Evolutionary conservation across 2,329 filamentous ascomycete genomes (phyloP).

Genomic region (Fusarium chlamydosporum): DNA sequence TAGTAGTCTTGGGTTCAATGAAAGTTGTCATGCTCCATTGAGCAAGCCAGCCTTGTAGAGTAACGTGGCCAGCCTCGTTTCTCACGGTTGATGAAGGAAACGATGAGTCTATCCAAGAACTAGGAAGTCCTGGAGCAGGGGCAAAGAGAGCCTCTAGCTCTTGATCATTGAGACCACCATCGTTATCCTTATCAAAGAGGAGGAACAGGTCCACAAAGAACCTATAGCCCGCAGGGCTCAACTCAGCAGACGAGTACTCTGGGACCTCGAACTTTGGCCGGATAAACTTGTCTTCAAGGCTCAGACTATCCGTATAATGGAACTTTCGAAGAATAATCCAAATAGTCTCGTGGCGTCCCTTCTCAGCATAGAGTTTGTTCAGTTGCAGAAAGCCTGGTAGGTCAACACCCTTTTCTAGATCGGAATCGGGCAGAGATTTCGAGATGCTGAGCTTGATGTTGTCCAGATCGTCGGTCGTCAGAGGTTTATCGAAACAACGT

Average conservation of each 20-base stretch:
- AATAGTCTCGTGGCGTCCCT: constrained; percentile 96
- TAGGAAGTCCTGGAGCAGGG: constrained; percentile 89
- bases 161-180: constrained; percentile 88
- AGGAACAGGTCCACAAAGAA: constrained; percentile 98
- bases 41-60: constrained; percentile 95
- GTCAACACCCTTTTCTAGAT: constrained; percentile 80
- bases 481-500: constrained; percentile 90
- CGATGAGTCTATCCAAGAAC: constrained; percentile 87
- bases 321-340: constrained; percentile 97
- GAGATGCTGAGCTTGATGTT: constrained; percentile 92
- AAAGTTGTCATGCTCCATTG: constrained; percentile 99
- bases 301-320: constrained; percentile 95
- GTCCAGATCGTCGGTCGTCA: constrained; percentile 84
- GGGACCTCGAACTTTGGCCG: constrained; percentile 96
- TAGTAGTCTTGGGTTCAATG: constrained; percentile 91
- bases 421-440: constrained; percentile 74
- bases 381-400: constrained; percentile 87
- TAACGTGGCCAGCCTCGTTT: constrained; percentile 95
- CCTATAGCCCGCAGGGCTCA: constrained; percentile 93
- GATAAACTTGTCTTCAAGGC: constrained; percentile 89
- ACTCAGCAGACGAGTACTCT: constrained; percentile 90
- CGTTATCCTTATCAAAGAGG: constrained; percentile 96
- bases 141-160: constrained; percentile 91
- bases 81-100: constrained; percentile 95
- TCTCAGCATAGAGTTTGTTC: constrained; percentile 97